Base-by-base conservation (phyloP, 306 rosid species). In the Mimosa pudica region DNA sequence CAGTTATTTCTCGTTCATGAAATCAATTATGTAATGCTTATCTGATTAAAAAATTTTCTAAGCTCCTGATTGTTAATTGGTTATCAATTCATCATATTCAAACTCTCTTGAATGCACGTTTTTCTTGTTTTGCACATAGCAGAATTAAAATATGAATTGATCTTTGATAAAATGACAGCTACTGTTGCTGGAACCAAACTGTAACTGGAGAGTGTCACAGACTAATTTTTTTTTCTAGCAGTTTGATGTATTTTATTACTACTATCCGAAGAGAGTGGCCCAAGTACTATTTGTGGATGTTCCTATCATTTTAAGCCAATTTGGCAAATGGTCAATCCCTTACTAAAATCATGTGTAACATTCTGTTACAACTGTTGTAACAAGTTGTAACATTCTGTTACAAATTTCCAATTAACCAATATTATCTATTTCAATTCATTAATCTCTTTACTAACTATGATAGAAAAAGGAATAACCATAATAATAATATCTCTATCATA, bases 201-300 rank as follows among this genome's bases (percentile, higher is more conserved):
- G 68, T 73, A 51, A 77, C 17, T 49, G 14, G 44, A 67, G 75
- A 47, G n/a, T 38, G 42, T 46, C 36, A 14, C 61, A 14, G 78
- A 80, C 49, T 73, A 68, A 61, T 49, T 13, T 52, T 82, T 45
- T 70, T 11, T 75, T 77, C 78, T 81, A 73, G 80, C 94, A 95
- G 99, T 95, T 95, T 85, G 93, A 95, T 86, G 93, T 93, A 71
- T 89, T 90, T 76, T 93, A 95, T 87, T 89, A 71, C 67, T 93
- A 95, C 80, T 95, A 95, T 81, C 99, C 98, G 7, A 93, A 84
- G 85, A 84, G 97, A 47, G 74, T 95, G 85, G 89, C 83, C 63
- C 82, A 95, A 89, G 96, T 95, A 60, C 87, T 95, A 79, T 93
- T 93, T 65, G 94, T 95, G 80, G 98, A 88, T 64, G 94, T 98